These are phyloP conservation scores for Avena sativa DNA, from an alignment of 176 grass and related monocot species.

Conservation along the genomic window DNA sequence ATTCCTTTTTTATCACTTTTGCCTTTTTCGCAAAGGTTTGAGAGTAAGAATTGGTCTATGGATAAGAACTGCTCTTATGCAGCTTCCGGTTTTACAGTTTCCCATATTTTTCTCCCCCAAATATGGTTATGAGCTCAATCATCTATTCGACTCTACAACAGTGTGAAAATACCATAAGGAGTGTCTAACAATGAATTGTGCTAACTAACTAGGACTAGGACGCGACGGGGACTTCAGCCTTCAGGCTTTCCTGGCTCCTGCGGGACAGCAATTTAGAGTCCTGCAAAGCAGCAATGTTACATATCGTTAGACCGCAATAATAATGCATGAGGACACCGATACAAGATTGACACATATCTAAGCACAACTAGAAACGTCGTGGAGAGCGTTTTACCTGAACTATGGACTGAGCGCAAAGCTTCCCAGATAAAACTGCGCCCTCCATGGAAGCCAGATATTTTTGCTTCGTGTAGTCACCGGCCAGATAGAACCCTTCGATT, in stretches of 20 bases:
- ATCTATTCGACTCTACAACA: conserved; percentile 33
- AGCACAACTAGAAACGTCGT: neutral
- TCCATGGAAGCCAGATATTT: conserved; percentile 99
- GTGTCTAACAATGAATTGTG: conserved; percentile 29
- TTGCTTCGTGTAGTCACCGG: conserved; percentile 97
- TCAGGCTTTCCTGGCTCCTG: conserved; percentile 52
- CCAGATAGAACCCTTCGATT: conserved; percentile 88
- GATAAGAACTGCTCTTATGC: neutral
- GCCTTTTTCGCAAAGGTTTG: conserved; percentile 29
- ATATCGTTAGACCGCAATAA: conserved; percentile 26
- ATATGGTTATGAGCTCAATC: conserved; percentile 16
- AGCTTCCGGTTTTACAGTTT: conserved; percentile 40
- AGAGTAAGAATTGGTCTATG: neutral
- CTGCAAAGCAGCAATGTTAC: conserved; percentile 50
- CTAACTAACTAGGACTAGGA: conserved; percentile 37
- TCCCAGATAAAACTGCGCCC: conserved; percentile 86
- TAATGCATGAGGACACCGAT: neutral
- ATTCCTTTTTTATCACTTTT: conserved; percentile 32
- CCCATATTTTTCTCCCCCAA: conserved; percentile 2
- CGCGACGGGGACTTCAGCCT: conserved; percentile 48
- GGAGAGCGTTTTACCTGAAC: conserved; percentile 59
- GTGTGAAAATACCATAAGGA: conserved; percentile 7
- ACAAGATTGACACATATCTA: too few relatives aligned
- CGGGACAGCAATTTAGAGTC: conserved; percentile 61
- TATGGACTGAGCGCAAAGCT: conserved; percentile 88